phyloP scores from a whole-genome alignment of 1,139 yeast genomes.

The Lodderomyces beijingensis region DNA sequence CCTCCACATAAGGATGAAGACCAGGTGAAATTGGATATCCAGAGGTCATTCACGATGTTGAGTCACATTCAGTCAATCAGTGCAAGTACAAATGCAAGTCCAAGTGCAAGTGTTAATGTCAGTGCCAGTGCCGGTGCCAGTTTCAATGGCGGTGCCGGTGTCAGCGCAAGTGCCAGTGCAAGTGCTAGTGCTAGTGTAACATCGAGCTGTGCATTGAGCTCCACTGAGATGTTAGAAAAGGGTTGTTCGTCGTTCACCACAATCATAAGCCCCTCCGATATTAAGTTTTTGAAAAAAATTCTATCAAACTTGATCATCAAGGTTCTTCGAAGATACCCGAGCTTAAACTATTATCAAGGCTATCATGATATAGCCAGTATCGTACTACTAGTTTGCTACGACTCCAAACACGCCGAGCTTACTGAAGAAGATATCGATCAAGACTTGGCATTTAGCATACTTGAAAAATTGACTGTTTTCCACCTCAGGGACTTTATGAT shows the following conservation, averaged over 20 bases:
- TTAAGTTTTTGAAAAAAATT: constrained; percentile 32
- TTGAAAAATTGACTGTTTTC: constrained; percentile 56
- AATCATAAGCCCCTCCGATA: constrained; percentile 31
- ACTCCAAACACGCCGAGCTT: constrained; percentile 4
- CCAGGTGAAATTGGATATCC: constrained; percentile 76
- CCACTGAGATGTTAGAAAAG: constrained; percentile 3
- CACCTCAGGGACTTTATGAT: constrained; percentile 86
- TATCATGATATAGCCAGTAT: constrained; percentile 82
- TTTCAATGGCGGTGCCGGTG: too few relatives aligned
- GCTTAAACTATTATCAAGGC: constrained; percentile 81
- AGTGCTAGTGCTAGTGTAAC: background rate
- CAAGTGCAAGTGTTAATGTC: background rate
- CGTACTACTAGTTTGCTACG: constrained; percentile 51
- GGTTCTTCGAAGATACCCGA: constrained; percentile 58
- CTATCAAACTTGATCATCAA: constrained; percentile 48
- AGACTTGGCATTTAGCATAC: constrained; percentile 38
- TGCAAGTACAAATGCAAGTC: background rate
- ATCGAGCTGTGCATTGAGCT: background rate
- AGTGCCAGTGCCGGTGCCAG: background rate
- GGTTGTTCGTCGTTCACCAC: constrained; percentile 28
- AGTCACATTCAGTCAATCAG: constrained; percentile 21
- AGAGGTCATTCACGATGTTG: constrained; percentile 57
- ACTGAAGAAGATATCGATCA: constrained; percentile 22
- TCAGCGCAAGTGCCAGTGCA: background rate
- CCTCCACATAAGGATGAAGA: constrained; percentile 65